Evolutionary conservation across 1,284 basidiomycete species (phyloP).

Genomic region (Caloboletus firmus): DNA sequence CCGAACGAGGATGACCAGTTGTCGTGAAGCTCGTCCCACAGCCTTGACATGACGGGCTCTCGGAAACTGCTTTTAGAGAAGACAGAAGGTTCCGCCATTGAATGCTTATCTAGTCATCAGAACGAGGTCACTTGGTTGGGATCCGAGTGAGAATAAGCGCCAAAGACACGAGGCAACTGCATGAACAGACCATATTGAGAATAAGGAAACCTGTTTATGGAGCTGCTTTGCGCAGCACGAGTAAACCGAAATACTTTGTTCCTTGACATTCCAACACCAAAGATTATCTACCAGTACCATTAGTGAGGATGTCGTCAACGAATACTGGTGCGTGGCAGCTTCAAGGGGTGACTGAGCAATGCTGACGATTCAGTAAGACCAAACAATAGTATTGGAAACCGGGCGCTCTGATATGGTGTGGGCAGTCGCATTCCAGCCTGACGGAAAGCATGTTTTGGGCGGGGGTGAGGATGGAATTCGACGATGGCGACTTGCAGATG

Average conservation of each 20-base stretch:
- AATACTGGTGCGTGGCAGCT: not conserved
- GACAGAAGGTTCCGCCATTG: not conserved
- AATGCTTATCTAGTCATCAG: too few species aligned
- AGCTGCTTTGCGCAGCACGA: not conserved
- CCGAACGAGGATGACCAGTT: too few species aligned
- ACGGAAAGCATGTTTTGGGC: not conserved
- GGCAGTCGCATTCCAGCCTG: not conserved
- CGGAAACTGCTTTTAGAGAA: not conserved
- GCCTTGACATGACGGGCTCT: not conserved
- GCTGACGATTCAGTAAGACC: not conserved
- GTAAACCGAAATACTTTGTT: too few species aligned
- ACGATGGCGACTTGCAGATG: not conserved
- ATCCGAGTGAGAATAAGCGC: not conserved
- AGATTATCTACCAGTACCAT: too few species aligned
- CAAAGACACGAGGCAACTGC: not conserved
- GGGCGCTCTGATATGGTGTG: not conserved
- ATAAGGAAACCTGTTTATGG: not conserved
- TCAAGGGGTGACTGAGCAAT: too few species aligned
- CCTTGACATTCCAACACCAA: not conserved
- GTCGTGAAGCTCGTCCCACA: not conserved
- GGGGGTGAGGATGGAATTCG: not conserved
- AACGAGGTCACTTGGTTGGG: constrained; percentile 33
- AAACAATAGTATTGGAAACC: not conserved
- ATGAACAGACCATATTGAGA: not conserved
- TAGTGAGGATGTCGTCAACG: not conserved